A percentile compares a stretch with the other conserved stretches of the same genome.
phyloP scores from a whole-genome alignment of 768 basidiomycete genomes.

The Hericium rajendrae region DNA sequence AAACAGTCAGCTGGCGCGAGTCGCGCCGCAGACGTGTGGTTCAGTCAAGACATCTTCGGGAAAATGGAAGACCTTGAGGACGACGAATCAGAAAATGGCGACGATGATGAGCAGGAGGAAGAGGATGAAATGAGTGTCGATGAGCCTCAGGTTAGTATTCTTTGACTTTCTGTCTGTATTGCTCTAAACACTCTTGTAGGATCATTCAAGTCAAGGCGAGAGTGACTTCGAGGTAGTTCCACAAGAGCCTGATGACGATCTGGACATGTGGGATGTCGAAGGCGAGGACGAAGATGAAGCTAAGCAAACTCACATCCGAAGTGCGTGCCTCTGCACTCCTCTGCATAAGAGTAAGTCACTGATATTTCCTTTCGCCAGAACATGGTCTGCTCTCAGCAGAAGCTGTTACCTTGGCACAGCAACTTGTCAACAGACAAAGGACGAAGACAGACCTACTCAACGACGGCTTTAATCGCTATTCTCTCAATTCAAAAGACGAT shows the following conservation, averaged over 20 bases:
- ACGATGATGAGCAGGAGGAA: conserved; percentile 24
- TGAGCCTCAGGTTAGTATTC: conserved; percentile 8
- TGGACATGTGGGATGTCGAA: conserved; percentile 72
- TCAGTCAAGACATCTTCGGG: conserved; percentile 85
- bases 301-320: conserved; percentile 54
- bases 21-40: conserved; percentile 81
- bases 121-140: conserved; percentile 16
- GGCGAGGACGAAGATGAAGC: conserved; percentile 64
- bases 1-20: conserved; percentile 27
- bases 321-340: conserved; percentile 32
- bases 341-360: neutral
- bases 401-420: conserved; percentile 85
- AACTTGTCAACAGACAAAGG: conserved; percentile 81
- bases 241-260: conserved; percentile 37
- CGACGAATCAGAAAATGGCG: conserved; percentile 25
- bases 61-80: conserved; percentile 40
- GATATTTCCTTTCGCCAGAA: conserved; percentile 33
- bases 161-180: neutral
- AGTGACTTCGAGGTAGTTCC: conserved; percentile 73
- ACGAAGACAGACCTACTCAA: conserved; percentile 87
- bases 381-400: conserved; percentile 80
- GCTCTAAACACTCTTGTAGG: neutral
- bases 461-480: conserved; percentile 92
- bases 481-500: conserved; percentile 83
- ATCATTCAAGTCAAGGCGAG: conserved; percentile 27